Percentiles rank a stretch among this genome's conserved stretches.
Evolutionary conservation across 441 rosid genomes (phyloP).

Genomic region (Mallotus japonicus): DNA sequence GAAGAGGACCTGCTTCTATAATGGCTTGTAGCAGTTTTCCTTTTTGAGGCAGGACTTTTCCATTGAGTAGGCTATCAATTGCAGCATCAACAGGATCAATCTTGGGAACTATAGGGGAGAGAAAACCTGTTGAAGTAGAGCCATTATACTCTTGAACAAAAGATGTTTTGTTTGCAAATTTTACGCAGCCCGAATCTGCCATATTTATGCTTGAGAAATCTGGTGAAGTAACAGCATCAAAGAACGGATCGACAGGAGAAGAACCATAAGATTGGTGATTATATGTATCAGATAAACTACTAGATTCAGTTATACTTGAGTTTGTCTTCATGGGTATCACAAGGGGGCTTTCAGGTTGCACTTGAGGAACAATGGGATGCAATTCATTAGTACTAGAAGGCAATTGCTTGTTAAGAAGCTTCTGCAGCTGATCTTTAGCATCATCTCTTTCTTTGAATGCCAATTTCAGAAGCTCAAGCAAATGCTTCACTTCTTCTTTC

Average conservation of each 20-base stretch:
- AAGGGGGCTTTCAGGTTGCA: slow-evolving; percentile 27
- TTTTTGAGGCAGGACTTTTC: slow-evolving; percentile 54
- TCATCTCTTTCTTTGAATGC: slow-evolving; percentile 82
- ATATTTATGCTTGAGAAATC: slow-evolving; percentile 57
- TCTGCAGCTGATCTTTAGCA: slow-evolving; percentile 63
- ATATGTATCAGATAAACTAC: slow-evolving; percentile 48
- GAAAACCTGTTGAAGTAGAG: slow-evolving; percentile 10
- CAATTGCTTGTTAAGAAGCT: slow-evolving; percentile 40
- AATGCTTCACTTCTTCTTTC: slow-evolving; percentile 42
- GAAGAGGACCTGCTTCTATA: slow-evolving; percentile 75
- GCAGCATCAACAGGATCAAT: slow-evolving; percentile 39
- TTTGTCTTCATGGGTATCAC: slow-evolving; percentile 45
- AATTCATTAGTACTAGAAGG: slow-evolving; percentile 27
- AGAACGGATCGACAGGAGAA: slow-evolving; percentile 65
- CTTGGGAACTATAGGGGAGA: slow-evolving; percentile 28
- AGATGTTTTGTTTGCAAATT: slow-evolving; percentile 29
- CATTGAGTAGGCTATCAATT: slow-evolving; percentile 49
- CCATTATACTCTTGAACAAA: slow-evolving; percentile 26
- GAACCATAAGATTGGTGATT: slow-evolving; percentile 52
- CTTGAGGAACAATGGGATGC: slow-evolving; percentile 15
- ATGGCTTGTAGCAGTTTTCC: slow-evolving; percentile 75
- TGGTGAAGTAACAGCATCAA: slow-evolving; percentile 71
- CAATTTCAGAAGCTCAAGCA: slow-evolving; percentile 48
- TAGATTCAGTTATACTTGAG: slow-evolving; percentile 83
- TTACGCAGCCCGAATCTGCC: slow-evolving; percentile 51